Conservation (phyloP, 2,329 filamentous ascomycete species). For the Trichoderma sp. region DNA sequence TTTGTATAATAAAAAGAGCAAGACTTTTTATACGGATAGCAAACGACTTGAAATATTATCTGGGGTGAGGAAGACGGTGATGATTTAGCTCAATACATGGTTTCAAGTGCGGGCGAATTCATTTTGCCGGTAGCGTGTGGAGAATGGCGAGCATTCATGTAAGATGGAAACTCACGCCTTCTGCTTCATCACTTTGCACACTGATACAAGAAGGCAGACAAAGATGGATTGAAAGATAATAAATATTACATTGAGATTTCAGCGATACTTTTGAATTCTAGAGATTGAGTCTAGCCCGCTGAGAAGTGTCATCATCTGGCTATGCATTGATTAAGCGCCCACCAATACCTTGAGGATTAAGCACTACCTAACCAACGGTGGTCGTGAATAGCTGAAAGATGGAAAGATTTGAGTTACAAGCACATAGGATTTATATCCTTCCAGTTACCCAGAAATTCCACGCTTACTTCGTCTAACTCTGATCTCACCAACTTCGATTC, state of each 20-base stretch:
- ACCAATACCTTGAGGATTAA: not conserved
- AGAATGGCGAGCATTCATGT: not conserved
- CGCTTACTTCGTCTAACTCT: no score
- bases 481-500: no score
- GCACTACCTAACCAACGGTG: not conserved
- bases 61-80: not conserved
- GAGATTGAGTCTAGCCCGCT: not conserved
- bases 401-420: accelerated
- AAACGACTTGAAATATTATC: not conserved
- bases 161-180: not conserved
- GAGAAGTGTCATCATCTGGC: not conserved
- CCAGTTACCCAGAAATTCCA: no score
- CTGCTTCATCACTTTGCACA: not conserved
- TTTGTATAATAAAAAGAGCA: not conserved
- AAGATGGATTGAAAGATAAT: not conserved
- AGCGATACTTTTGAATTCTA: not conserved
- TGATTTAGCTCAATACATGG: not conserved
- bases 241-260: not conserved
- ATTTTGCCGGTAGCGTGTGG: not conserved
- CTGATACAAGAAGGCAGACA: not conserved
- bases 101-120: not conserved
- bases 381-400: not conserved
- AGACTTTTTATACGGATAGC: not conserved
- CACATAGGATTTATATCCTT: not conserved
- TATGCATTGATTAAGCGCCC: not conserved